phyloP scores from a whole-genome alignment of 1,284 basidiomycete genomes.

The Ceratobasidium papillatum region DNA sequence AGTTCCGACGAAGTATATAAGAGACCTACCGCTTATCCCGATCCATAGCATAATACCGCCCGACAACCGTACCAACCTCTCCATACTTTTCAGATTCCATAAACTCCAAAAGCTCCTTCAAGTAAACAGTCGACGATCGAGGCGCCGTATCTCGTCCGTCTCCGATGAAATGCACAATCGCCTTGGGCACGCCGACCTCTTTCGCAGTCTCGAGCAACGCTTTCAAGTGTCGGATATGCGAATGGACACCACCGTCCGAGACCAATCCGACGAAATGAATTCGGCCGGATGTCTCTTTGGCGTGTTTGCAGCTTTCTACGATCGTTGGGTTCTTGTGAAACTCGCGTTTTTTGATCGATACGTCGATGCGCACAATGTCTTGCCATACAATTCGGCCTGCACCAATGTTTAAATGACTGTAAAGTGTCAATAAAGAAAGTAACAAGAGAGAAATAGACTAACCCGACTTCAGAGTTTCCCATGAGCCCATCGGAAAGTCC shows the following conservation, averaged over 20 bases:
- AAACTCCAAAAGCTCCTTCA: conserved; percentile 78
- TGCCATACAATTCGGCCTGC: conserved; percentile 94
- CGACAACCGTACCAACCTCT: conserved; percentile 78
- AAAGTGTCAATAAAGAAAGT: neutral
- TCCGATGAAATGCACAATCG: conserved; percentile 90
- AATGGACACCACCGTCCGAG: conserved; percentile 95
- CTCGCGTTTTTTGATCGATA: conserved; percentile 85
- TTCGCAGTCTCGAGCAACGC: conserved; percentile 89
- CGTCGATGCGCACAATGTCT: conserved; percentile 92
- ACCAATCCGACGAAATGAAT: conserved; percentile 86
- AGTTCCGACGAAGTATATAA: neutral
- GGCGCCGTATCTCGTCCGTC: conserved; percentile 92
- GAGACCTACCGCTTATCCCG: conserved; percentile 75
- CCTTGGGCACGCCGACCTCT: conserved; percentile 79
- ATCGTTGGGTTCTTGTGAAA: conserved; percentile 83
- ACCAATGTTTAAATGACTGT: conserved; percentile 89
- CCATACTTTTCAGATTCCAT: conserved; percentile 70
- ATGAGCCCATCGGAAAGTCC: conserved; percentile 90
- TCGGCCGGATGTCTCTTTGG: conserved; percentile 81
- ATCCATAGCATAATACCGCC: conserved; percentile 95
- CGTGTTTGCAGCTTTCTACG: conserved; percentile 74
- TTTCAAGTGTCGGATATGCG: conserved; percentile 86
- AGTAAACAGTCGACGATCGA: conserved; percentile 75
- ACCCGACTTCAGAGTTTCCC: conserved; percentile 97
- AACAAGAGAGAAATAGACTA: conserved; percentile 43